A percentile compares a stretch with the other conserved stretches of the same genome.
These are phyloP conservation scores for Nemania sp. DNA, from an alignment of 2,329 filamentous ascomycete genomes.

Conservation along the genomic window DNA sequence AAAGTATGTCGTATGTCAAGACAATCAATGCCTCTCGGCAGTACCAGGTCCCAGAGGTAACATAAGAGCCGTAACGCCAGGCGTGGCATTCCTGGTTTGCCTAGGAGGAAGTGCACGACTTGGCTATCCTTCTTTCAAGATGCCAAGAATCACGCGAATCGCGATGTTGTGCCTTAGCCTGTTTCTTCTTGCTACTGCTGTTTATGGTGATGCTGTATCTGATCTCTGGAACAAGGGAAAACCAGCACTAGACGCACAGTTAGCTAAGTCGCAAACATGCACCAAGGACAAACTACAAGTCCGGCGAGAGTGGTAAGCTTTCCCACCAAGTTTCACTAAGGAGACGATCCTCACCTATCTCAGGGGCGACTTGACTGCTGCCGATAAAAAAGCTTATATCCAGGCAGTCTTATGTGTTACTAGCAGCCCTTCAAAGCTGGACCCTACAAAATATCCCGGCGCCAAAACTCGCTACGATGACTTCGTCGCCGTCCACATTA, in stretches of 20 bases:
- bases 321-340: neutral
- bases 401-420: constrained; percentile 46
- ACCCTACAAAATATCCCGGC: constrained; percentile 43
- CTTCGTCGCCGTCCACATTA: constrained; percentile 51
- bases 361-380: constrained; percentile 37
- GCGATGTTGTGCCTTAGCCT: constrained; percentile 27
- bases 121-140: constrained; percentile 7
- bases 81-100: constrained; percentile 10
- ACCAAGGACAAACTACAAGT: constrained; percentile 43
- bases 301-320: constrained; percentile 44
- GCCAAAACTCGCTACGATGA: constrained; percentile 50
- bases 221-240: constrained; percentile 45
- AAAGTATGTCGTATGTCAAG: constrained; percentile 19
- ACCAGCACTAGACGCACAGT: constrained; percentile 41
- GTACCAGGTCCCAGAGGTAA: neutral
- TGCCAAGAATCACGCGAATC: constrained; percentile 25
- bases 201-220: constrained; percentile 42
- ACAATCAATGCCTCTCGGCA: neutral
- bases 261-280: constrained; percentile 44
- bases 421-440: constrained; percentile 43
- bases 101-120: neutral
- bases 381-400: constrained; percentile 44
- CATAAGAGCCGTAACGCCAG: constrained; percentile 26
- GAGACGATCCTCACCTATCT: neutral
- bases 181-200: constrained; percentile 27